Evolutionary conservation across 2,329 filamentous ascomycete genomes (phyloP), one percentile per base, ranked within the genome.

Genomic region (Ascochyta lentis): DNA sequence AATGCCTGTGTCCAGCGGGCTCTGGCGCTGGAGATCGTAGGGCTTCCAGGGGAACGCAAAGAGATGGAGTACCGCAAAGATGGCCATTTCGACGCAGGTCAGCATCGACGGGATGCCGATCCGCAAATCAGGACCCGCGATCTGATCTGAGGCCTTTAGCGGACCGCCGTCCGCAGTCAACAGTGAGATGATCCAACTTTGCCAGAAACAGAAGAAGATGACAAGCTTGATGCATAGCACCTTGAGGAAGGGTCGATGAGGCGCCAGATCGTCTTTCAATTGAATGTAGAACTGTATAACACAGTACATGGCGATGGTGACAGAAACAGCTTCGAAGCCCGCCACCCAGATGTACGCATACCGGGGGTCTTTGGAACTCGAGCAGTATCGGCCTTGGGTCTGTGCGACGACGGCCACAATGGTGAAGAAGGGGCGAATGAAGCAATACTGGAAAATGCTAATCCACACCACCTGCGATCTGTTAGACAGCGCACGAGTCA

Each of bases 121-220:
- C 70, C 91, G 90, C 66, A 96, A 81, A 72, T 96, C 92, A 0
- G 88, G 87, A 38, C 88, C 88, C 29, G 86, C 85, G 12, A 96
- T 76, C 31, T 83, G 81, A 1, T 81, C 74, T 39, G 82, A 88
- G 0, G 89, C 74, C 58, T 87, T 84, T 45, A 95, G 80, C 15
- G 87, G 81, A 4, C 89, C 82, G 4, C 83, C 81, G 0, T 85
- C 85, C 74, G 82, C 77, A 16, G 84, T 84, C 19, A 89, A 77
- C 55, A 89, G 80, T 19, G 82, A 86, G 61, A 90, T 86, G 47
- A 86, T 64, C 66, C 83, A 64, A 31, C 60, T 70, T 70, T 96
- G 92, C 92, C 92, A 96, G 76, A 96, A 96, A 33, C 89, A 92
- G 64, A 96, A 83, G 80, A 96, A 96, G 68, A 96, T 92, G 69